phyloP scores from a whole-genome alignment of 768 basidiomycete species.

The Psilocybe tampanensis region DNA sequence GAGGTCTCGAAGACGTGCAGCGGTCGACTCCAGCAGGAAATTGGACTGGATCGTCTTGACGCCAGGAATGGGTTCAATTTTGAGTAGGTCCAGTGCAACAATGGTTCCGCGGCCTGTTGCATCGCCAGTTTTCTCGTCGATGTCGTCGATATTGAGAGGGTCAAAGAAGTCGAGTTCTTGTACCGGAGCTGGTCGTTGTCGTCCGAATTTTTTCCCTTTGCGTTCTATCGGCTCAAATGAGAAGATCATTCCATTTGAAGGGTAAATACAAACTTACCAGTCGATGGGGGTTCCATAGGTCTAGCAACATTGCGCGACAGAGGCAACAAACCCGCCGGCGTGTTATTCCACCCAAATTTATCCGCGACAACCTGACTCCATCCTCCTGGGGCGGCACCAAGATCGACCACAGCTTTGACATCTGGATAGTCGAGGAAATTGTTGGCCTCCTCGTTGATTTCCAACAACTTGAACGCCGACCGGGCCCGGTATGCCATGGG shows the following conservation, averaged over 20 bases:
- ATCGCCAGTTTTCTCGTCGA: background rate
- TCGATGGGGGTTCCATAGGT: background rate
- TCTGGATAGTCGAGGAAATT: constrained; percentile 53
- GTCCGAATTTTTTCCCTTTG: constrained; percentile 7
- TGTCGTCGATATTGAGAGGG: constrained; percentile 45
- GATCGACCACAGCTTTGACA: constrained; percentile 73
- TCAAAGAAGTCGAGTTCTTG: constrained; percentile 37
- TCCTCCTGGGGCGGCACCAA: constrained; percentile 92
- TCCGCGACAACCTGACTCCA: constrained; percentile 88
- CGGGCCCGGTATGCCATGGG: constrained; percentile 71
- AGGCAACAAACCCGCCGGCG: background rate
- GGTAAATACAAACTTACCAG: background rate
- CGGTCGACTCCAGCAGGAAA: constrained; percentile 65
- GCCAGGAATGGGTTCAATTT: constrained; percentile 70
- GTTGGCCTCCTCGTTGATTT: constrained; percentile 64
- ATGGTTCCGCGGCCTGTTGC: constrained; percentile 47
- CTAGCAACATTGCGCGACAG: background rate
- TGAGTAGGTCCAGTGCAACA: constrained; percentile 81
- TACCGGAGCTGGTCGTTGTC: constrained; percentile 2
- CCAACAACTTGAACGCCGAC: constrained; percentile 90
- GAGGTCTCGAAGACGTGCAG: constrained; percentile 42
- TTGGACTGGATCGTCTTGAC: constrained; percentile 77
- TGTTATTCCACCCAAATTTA: constrained; percentile 54
- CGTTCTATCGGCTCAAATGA: background rate
- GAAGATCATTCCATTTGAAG: background rate